Evolutionary conservation across 2,329 filamentous ascomycete species (phyloP), one percentile per base, ranked within the genome.

Genomic region (Myriosclerotinia duriaeana): DNA sequence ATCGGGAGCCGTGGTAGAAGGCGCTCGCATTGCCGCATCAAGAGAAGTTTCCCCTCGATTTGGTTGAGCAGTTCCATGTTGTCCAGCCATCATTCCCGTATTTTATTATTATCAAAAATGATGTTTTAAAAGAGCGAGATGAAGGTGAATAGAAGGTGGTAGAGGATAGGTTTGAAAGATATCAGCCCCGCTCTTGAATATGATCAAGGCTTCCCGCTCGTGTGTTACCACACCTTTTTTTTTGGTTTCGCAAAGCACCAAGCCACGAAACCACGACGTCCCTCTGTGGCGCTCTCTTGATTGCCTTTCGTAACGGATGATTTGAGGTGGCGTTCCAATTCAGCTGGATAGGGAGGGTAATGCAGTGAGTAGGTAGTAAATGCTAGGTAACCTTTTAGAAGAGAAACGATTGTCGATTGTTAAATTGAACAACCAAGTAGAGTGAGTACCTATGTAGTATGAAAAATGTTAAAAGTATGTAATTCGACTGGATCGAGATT

Each of bases 21-120:
- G 78, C n/a, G 73, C 77, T 67, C 78, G 76, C 78, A 81, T 80
- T 56, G 77, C 76, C 66, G 79, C 78, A 68, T 71, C 74, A 22
- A 81, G 71, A n/a, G 79, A 71, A 22, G 64, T 72, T 50, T 74
- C 64, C 38, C 63, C 63, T 52, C 63, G 53, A 59, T 50, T 48
- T 20, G 40, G 20, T n/a, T 53, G 63, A 48, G 63, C 9, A 30
- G 44, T n/a, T 50, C 12, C 30, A 15, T 17, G 6, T 48, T 59
- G 63, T 34, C 53, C 42, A 15, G 63, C 53, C 63, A 65, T 59
- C 4, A 20, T 61, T 52, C n/a, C 44, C 20, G 4, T 17, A 22
- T 7, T 26, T 5, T 8, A 26, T 20, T 12, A 26, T 20, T 38
- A 61, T 22, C 44, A n/a, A 38, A 15, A 50, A 52, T 1, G 0